Evolutionary conservation across 208 protist species (phyloP), one percentile per base, ranked within the genome.

Genomic region (Crithidia sp.): DNA sequence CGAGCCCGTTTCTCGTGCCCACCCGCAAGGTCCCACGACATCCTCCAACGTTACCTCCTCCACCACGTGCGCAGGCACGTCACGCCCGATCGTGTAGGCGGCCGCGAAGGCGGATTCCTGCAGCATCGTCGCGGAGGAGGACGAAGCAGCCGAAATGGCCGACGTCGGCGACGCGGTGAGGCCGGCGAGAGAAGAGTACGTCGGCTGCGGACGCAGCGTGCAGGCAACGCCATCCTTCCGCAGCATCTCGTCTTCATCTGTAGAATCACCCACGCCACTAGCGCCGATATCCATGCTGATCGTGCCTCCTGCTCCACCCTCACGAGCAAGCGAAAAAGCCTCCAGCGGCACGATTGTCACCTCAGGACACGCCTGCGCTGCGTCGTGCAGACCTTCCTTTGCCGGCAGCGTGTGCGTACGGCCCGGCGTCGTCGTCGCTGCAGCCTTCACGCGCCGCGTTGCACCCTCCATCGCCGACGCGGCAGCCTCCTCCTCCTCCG

Each of bases 121-220:
- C 56, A 17, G 19, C n/a, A 52, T n/a, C 50, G 52, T 39, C n/a
- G n/a, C 10, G 7, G 40, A 17, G 40, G 64, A 55, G 3, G 63
- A 55, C 2, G 63, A 41, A 40, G 50, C 37, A 13, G 59, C 59
- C 5, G 36, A 47, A n/a, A 68, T n/a, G 0, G 54, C n/a, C 4
- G 64, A 57, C 4, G 54, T 8, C 0, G 64, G n/a, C 2, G 64
- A 50, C 8, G 52, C 49, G 2, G 64, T 59, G 39, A 68, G 64
- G 2, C 52, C 64, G 2, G 64, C 2, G 0, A 59, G 19, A 5
- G 62, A 57, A n/a, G 64, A 68, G 40, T 45, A 68, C 0, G 64
- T 68, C 37, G 64, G 36, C 40, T 68, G 49, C 52, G 64, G 64
- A 16, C 64, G 37, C 64, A 68, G 52, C 39, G 64, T 68, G 9